Percentiles rank a stretch among this genome's conserved stretches.
Conservation (phyloP, 257 asterid genomes). For the Dorcoceras hygrometricum region DNA sequence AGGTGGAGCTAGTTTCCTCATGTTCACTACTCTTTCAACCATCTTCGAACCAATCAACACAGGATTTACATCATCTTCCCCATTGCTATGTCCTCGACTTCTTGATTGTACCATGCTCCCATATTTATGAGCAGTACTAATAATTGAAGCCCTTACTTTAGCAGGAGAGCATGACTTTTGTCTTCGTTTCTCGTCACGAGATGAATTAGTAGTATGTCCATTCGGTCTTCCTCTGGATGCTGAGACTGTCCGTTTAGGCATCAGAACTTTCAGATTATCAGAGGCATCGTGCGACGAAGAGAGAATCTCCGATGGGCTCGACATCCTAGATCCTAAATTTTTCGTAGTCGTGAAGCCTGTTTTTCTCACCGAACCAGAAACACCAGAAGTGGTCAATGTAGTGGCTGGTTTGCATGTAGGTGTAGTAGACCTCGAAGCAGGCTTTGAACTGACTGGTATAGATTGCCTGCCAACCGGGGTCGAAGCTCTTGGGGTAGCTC, state of each 20-base stretch:
- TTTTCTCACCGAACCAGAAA: constrained; percentile 34
- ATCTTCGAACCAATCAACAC: constrained; percentile 68
- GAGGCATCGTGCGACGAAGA: constrained; percentile 34
- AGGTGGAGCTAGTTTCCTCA: constrained; percentile 91
- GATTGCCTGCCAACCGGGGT: neutral
- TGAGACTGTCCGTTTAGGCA: constrained; percentile 63
- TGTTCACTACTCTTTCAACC: constrained; percentile 89
- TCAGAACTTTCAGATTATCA: constrained; percentile 27
- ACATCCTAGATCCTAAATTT: constrained; percentile 47
- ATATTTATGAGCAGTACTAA: constrained; percentile 18
- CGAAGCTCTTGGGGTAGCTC: constrained; percentile 26
- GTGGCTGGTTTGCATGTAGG: constrained; percentile 47
- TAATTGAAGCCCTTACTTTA: constrained; percentile 34
- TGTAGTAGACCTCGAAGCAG: constrained; percentile 51
- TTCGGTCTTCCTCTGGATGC: constrained; percentile 57
- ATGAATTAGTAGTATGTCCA: constrained; percentile 22
- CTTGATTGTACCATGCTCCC: constrained; percentile 37
- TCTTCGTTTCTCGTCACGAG: constrained; percentile 43
- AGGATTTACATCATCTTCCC: constrained; percentile 67
- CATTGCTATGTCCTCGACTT: constrained; percentile 44
- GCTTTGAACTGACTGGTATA: constrained; percentile 31
- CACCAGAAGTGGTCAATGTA: constrained; percentile 26
- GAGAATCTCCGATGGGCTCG: constrained; percentile 37
- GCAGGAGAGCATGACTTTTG: constrained; percentile 70
- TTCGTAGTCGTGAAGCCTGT: constrained; percentile 27